These are phyloP conservation scores for Vitis hybrid DNA, from an alignment of 177 flowering plant species.

Conservation along the genomic window DNA sequence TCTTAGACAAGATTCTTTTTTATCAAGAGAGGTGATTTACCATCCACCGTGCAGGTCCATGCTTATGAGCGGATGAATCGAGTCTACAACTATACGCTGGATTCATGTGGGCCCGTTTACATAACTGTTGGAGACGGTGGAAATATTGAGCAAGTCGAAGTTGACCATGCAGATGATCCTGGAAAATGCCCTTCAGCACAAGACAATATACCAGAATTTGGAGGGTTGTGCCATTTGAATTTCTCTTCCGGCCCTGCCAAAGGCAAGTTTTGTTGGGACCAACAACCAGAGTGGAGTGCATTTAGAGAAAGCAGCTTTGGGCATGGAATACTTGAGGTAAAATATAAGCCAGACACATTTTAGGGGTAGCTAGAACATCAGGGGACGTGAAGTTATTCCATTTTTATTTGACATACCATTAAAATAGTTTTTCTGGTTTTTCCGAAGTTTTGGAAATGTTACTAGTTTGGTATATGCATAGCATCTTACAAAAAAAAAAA, in stretches of 20 bases:
- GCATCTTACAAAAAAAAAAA: no score
- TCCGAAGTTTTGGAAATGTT: no score
- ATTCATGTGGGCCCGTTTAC: slow-evolving; percentile 80
- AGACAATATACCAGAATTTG: slow-evolving; percentile 66
- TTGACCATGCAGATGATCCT: slow-evolving; percentile 80
- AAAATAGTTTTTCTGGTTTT: no score
- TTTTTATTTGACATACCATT: no score
- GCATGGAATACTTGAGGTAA: slow-evolving; percentile 93
- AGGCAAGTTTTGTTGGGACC: slow-evolving; percentile 87
- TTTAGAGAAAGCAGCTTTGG: slow-evolving; percentile 95
- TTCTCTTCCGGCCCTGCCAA: slow-evolving; percentile 75
- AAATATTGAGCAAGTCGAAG: slow-evolving; percentile 70
- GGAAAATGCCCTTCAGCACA: slow-evolving; percentile 75
- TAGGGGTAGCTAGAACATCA: no score
- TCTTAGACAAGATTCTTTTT: background rate
- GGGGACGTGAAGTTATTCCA: no score
- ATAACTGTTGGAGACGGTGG: slow-evolving; percentile 91
- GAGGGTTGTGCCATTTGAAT: slow-evolving; percentile 75
- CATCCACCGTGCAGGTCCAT: slow-evolving; percentile 55
- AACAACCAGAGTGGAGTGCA: slow-evolving; percentile 95
- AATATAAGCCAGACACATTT: background rate
- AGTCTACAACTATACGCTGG: slow-evolving; percentile 69
- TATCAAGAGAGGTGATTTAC: background rate
- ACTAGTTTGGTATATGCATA: no score
- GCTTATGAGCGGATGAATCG: slow-evolving; percentile 90